Conservation (phyloP, 1,284 basidiomycete species). For the Taiwanofungus camphoratus region DNA sequence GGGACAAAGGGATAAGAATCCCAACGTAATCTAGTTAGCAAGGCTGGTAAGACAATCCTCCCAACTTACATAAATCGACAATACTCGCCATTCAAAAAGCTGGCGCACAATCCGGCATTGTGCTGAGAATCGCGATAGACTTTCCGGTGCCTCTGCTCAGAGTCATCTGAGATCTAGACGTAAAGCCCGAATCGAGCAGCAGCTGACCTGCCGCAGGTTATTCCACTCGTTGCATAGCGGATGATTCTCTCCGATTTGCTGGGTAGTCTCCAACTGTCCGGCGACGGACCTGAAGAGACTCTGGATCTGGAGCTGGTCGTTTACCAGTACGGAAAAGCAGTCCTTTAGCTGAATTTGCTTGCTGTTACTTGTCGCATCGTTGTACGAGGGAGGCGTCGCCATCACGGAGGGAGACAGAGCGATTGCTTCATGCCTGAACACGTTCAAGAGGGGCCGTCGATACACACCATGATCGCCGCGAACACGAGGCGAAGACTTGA, state of each 20-base stretch:
- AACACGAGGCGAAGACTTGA: not conserved
- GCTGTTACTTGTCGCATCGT: not conserved
- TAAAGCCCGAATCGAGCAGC: not conserved
- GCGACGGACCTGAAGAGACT: constrained; percentile 22
- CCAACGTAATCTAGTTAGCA: constrained; percentile 22
- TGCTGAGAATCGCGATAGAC: constrained; percentile 22
- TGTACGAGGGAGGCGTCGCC: constrained; percentile 5
- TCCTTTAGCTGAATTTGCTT: constrained; percentile 14
- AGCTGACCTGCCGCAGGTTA: constrained; percentile 16
- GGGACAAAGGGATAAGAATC: constrained; percentile 24
- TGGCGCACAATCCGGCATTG: constrained; percentile 22
- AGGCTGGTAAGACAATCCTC: not conserved
- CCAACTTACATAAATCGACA: too few relatives aligned
- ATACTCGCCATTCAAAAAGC: constrained; percentile 20
- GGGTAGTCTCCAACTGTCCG: constrained; percentile 17
- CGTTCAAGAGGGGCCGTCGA: too few relatives aligned
- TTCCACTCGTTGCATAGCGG: constrained; percentile 20
- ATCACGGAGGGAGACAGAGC: too few relatives aligned
- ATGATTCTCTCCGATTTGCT: constrained; percentile 22
- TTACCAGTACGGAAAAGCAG: constrained; percentile 16
- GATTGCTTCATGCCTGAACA: too few relatives aligned
- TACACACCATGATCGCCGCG: not conserved
- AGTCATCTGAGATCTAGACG: not conserved
- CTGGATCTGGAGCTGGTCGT: constrained; percentile 23
- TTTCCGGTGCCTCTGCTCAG: constrained; percentile 16